These are phyloP conservation scores for Sesbania bispinosa DNA, from an alignment of 306 rosid species.

Conservation along the genomic window DNA sequence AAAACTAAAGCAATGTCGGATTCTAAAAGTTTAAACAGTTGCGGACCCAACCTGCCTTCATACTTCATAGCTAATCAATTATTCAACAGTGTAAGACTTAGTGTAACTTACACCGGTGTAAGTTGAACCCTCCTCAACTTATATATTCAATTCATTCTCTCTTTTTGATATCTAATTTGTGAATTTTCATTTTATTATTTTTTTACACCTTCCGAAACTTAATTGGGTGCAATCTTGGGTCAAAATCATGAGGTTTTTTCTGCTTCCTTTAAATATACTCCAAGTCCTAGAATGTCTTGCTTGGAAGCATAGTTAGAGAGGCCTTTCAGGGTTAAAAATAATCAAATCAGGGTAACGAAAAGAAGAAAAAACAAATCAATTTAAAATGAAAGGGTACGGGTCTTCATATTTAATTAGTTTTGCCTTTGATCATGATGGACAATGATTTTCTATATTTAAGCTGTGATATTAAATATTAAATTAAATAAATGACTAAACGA, in stretches of 20 bases:
- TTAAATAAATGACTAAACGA: not conserved
- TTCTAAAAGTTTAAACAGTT: not conserved
- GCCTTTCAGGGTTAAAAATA: conserved; percentile 34
- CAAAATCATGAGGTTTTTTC: conserved; percentile 28
- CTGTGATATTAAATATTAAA: not conserved
- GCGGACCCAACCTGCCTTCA: not conserved
- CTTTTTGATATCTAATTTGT: not conserved
- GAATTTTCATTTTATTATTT: not conserved
- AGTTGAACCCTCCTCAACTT: too few relatives aligned
- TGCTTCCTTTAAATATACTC: conserved; percentile 42
- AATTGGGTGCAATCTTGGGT: conserved; percentile 5
- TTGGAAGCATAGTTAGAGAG: conserved; percentile 47
- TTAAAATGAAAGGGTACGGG: not conserved
- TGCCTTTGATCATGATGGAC: conserved; percentile 21
- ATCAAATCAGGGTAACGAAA: not conserved
- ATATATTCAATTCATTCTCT: not conserved
- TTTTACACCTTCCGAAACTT: not conserved
- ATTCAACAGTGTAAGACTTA: too few relatives aligned
- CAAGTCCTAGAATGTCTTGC: conserved; percentile 35
- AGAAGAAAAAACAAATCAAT: not conserved
- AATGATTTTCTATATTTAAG: conserved; percentile 12
- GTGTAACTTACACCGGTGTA: too few relatives aligned
- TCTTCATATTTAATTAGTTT: conserved; percentile 10
- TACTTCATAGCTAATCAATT: too few relatives aligned
- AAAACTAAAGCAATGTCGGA: not conserved